Evolutionary conservation across 495 filamentous ascomycete genomes (phyloP).

Genomic region (Talaromyces trachyspermus): DNA sequence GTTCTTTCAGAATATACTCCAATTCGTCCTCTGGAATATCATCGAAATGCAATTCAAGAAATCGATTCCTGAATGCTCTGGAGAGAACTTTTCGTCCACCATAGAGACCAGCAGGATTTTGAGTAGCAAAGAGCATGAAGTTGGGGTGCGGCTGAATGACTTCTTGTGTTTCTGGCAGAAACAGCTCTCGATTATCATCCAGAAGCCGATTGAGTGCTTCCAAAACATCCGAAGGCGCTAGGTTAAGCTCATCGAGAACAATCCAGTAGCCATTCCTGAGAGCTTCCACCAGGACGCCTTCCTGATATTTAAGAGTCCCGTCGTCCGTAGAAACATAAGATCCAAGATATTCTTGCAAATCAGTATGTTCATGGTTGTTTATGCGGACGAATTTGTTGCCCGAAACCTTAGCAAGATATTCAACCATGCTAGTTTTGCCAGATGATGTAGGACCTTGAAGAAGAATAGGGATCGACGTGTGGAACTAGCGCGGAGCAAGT

Average conservation of each 20-base stretch:
- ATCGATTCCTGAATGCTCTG: conserved; percentile 91
- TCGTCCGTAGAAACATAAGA: conserved; percentile 82
- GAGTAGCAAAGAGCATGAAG: conserved; percentile 99
- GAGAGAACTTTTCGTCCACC: conserved; percentile 90
- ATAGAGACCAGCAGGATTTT: conserved; percentile 94
- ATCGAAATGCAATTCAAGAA: conserved; percentile 95
- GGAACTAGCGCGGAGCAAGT: conserved; percentile 84
- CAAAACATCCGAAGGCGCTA: conserved; percentile 92
- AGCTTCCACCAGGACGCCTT: conserved; percentile 89
- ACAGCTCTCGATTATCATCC: conserved; percentile 95
- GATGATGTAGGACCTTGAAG: conserved; percentile 95
- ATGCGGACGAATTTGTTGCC: conserved; percentile 97
- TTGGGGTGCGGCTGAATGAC: conserved; percentile 82
- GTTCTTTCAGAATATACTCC: conserved; percentile 82
- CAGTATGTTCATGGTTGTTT: conserved; percentile 99
- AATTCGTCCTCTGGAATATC: conserved; percentile 95
- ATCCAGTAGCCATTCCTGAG: conserved; percentile 94
- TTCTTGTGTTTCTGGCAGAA: conserved; percentile 96
- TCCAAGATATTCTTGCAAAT: conserved; percentile 95
- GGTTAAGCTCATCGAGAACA: conserved; percentile 91
- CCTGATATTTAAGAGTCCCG: conserved; percentile 81
- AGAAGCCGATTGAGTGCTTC: conserved; percentile 92
- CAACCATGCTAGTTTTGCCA: conserved; percentile 99
- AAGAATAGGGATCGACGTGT: conserved; percentile 86
- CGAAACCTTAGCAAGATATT: conserved; percentile 89